Evolutionary conservation across 768 basidiomycete genomes (phyloP), one percentile per base, ranked within the genome.

Genomic region (Trametes coccinea): DNA sequence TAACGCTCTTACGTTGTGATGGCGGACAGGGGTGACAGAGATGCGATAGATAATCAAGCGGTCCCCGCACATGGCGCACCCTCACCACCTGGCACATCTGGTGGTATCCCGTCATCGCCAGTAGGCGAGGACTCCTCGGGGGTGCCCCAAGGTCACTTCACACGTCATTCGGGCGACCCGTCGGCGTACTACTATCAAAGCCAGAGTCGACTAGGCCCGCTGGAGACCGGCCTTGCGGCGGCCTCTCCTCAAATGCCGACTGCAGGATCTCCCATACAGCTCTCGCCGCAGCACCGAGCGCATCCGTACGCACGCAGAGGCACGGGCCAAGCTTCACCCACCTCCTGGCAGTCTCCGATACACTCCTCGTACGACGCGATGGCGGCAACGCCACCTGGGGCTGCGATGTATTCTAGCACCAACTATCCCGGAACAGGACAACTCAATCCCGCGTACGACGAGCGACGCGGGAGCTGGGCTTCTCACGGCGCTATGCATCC

Each of bases 121-220:
- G 43, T 64, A 13, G 65, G 65, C 64, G 70, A 66, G 62, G 63
- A 66, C 48, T 61, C 66, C 61, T 68, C 70, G 61, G 66, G 53
- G 7, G 61, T 66, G 46, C 52, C 67, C n/a, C 63, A 62, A 22
- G 55, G 53, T 30, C 52, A 46, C 45, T 67, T 62, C 64, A 44
- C 68, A 61, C 56, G 65, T 45, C 56, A 63, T 51, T 49, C 50
- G 34, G 54, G 29, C 10, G 59, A 62, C 44, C 51, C 59, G 16
- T 50, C 63, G 16, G 52, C 41, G 10, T 61, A 55, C 49, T 61
- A 64, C 44, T 62, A 64, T 57, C 47, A 59, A 8, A 44, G 50
- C 53, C 63, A 62, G 47, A 56, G 52, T 16, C 60, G 63, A 29
- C 29, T 58, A 29, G 39, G 50, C 14, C 52, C 56, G 8, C 51